These are phyloP conservation scores for Coemansia sp. DNA, from an alignment of 192 early-diverging fungal species.

Conservation along the genomic window DNA sequence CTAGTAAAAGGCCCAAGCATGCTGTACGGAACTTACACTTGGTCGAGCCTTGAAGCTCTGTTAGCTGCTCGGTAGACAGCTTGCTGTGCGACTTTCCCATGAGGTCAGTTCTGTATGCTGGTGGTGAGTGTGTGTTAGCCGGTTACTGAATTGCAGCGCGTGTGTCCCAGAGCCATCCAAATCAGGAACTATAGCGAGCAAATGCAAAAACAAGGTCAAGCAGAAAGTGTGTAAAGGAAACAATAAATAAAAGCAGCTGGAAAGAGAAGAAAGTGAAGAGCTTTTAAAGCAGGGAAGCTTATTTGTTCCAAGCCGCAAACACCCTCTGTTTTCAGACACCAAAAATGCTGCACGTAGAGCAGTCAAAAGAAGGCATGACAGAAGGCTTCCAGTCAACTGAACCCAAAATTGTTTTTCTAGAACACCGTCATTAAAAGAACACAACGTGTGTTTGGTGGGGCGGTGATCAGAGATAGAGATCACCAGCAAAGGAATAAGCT, in stretches of 20 bases:
- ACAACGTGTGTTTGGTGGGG: not conserved
- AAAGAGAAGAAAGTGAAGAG: not conserved
- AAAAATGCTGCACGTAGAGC: not conserved
- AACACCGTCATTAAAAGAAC: not conserved
- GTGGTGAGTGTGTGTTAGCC: constrained; percentile 2
- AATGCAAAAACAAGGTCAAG: constrained; percentile 1
- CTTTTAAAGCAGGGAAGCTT: constrained; percentile 1
- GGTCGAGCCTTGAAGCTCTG: constrained; percentile 76
- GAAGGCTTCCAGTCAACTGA: constrained; percentile 4
- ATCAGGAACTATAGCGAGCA: not conserved
- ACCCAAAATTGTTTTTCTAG: constrained; percentile 3
- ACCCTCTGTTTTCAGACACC: not conserved
- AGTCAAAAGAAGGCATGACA: not conserved
- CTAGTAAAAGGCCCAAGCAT: not conserved
- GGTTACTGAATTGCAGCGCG: not conserved
- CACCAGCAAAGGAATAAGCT: not conserved
- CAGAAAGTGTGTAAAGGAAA: not conserved
- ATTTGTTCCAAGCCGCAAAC: not conserved
- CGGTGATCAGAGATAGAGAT: not conserved
- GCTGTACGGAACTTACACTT: constrained; percentile 69
- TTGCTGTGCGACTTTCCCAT: constrained; percentile 91
- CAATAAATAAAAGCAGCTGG: not conserved
- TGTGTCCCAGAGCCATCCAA: constrained; percentile 9
- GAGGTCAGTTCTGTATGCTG: not conserved
- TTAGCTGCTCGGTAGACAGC: constrained; percentile 72